These are phyloP conservation scores for Blastomyces parvus DNA, from an alignment of 2,329 filamentous ascomycete species.

Conservation along the genomic window DNA sequence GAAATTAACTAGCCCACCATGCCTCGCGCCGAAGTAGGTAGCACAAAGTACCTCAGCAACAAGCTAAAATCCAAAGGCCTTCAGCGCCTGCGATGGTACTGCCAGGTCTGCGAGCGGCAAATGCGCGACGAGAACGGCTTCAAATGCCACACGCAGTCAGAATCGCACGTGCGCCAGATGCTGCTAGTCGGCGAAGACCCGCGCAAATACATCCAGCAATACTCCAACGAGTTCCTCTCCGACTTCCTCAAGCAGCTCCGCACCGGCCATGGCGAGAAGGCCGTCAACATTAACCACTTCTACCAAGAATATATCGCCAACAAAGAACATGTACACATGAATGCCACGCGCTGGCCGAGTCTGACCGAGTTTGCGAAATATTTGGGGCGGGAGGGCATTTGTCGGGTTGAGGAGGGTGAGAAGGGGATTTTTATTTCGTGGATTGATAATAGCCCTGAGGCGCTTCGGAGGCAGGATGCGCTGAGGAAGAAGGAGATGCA, in stretches of 20 bases:
- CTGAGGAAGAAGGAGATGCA: slow-evolving; percentile 73
- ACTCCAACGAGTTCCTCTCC: slow-evolving; percentile 66
- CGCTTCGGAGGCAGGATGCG: slow-evolving; percentile 68
- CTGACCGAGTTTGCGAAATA: slow-evolving; percentile 85
- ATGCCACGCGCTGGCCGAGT: slow-evolving; percentile 78
- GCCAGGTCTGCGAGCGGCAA: slow-evolving; percentile 68
- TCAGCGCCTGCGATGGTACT: slow-evolving; percentile 85
- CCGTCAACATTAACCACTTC: slow-evolving; percentile 80
- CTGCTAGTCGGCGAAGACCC: slow-evolving; percentile 78
- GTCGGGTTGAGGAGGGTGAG: slow-evolving; percentile 78
- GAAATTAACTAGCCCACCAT: slow-evolving; percentile 46
- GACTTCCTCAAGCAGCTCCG: slow-evolving; percentile 70
- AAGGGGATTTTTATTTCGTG: slow-evolving; percentile 81
- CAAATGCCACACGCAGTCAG: slow-evolving; percentile 73
- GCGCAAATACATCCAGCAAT: slow-evolving; percentile 73
- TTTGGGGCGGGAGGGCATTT: slow-evolving; percentile 76
- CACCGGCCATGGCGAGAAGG: slow-evolving; percentile 84
- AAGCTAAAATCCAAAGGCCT: slow-evolving; percentile 66
- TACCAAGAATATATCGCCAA: slow-evolving; percentile 90
- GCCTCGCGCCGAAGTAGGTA: slow-evolving; percentile 86
- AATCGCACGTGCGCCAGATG: slow-evolving; percentile 85
- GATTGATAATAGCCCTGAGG: slow-evolving; percentile 86
- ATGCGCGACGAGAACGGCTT: slow-evolving; percentile 82
- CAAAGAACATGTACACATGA: slow-evolving; percentile 87
- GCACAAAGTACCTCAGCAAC: slow-evolving; percentile 83